A percentile compares a stretch with the other conserved stretches of the same genome.
phyloP scores from a whole-genome alignment of 83 land plant genomes.

The Picea mariana region DNA sequence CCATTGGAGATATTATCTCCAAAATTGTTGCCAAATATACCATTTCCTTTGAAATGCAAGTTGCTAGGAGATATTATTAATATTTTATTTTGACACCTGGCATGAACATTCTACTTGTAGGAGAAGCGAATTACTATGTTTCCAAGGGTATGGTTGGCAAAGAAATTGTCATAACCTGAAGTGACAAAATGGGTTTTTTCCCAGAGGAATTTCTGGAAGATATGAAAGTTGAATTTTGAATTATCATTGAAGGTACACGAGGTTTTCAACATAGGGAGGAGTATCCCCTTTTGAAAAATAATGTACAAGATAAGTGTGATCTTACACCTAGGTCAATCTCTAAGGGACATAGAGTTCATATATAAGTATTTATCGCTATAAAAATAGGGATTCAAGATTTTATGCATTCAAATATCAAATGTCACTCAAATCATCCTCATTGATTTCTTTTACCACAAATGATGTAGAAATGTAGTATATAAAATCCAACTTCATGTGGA shows the following conservation, averaged over 20 bases:
- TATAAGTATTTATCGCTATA: slow-evolving; percentile 85
- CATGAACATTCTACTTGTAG: no score
- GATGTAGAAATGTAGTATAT: slow-evolving; percentile 89
- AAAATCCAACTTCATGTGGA: slow-evolving; percentile 79
- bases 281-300: slow-evolving; percentile 68
- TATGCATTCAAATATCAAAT: slow-evolving; percentile 74
- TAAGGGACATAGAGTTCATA: slow-evolving; percentile 67
- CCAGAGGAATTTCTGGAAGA: slow-evolving; percentile 84
- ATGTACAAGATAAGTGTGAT: slow-evolving; percentile 72
- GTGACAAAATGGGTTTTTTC: no score
- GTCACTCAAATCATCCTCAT: slow-evolving; percentile 76
- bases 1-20: no score
- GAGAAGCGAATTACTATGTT: no score
- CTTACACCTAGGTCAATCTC: slow-evolving; percentile 63
- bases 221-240: slow-evolving; percentile 64
- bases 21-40: no score
- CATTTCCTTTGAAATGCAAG: no score
- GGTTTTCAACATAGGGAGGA: slow-evolving; percentile 80
- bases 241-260: slow-evolving; percentile 72
- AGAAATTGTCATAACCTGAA: no score
- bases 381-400: slow-evolving; percentile 92
- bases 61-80: no score
- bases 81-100: no score
- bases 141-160: no score
- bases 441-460: slow-evolving; percentile 80